Percentiles rank a stretch among this genome's conserved stretches.
Evolutionary conservation across 2,329 filamentous ascomycete genomes (phyloP).

Genomic region (Calonectria hawksworthii): DNA sequence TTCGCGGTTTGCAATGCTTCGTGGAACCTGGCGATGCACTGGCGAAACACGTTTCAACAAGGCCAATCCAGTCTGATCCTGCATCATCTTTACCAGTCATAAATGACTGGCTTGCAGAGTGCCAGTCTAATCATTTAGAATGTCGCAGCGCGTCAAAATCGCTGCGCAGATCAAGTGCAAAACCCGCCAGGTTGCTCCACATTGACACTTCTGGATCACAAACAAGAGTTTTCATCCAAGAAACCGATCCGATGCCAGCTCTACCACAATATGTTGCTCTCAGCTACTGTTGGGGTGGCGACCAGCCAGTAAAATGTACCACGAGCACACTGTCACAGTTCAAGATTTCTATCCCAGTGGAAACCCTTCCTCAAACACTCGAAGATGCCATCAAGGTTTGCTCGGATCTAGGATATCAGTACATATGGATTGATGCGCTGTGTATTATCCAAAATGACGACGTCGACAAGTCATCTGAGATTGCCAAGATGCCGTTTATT

Average conservation of each 20-base stretch:
- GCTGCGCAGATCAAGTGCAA: neutral
- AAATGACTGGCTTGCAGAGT: neutral
- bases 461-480: neutral
- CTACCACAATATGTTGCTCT: constrained; percentile 1
- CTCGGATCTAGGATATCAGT: neutral
- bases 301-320: constrained; percentile 12
- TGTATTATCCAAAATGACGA: neutral
- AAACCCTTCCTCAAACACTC: neutral
- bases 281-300: constrained; percentile 13
- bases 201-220: neutral
- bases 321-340: neutral
- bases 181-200: neutral
- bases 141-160: neutral
- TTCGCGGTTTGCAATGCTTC: neutral
- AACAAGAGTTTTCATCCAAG: neutral
- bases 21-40: neutral
- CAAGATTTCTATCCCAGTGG: neutral
- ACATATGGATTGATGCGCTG: constrained; percentile 1
- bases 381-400: neutral
- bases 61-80: neutral
- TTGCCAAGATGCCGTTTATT: constrained; percentile 9
- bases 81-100: neutral
- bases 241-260: neutral
- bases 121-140: neutral
- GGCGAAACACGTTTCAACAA: neutral